Evolutionary conservation across 1,139 yeast species (phyloP), one percentile per base, ranked within the genome.

Genomic region (Blastobotrys serpentis): DNA sequence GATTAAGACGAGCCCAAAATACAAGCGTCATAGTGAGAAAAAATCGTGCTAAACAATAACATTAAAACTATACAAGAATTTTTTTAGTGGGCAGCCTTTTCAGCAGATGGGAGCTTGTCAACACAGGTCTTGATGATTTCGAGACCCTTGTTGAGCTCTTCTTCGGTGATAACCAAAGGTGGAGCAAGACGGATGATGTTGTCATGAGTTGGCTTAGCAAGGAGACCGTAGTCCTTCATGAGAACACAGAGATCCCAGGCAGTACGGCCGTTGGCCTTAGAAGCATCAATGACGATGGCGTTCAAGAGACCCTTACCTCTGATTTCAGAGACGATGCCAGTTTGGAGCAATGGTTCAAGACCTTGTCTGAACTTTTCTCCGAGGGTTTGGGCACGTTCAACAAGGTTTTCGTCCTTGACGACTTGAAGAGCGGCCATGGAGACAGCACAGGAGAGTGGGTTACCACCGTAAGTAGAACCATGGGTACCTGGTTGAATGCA

Each of bases 391-490:
- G 98, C 82, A 67, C 95, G 81, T 65, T 86, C 88, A 30, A 85
- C 92, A 65, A 90, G 77, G 34, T 83, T 77, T 72, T 90, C 98
- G 62, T 90, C 95, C 66, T 78, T 79, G 52, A 90, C 88, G 50
- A 92, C 98, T 63, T 88, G 79, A 61, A 90, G 76, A 13, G 98
- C 97, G 54, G 96, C 97, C 67, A 88, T 84, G 56, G 98, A 95
- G 32, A 89, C 97, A 53, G 89, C 81, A 60, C 96, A 88, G 29
- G 96, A 90, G 66, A 90, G 79, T 56, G 98, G 97, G 73, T 89
- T 92, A 69, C 98, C 98, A 69, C 98, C 98, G 66, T 87, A 90
- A 26, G 98, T 90, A 41, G 97, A 90, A 46, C 98, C 98, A 69
- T 90, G 98, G 42, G 96, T 87, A 51, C 98, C 98, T 38, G 98